Evolutionary conservation across 2,329 filamentous ascomycete genomes (phyloP).

Genomic region (Hyphodiscus sp.): DNA sequence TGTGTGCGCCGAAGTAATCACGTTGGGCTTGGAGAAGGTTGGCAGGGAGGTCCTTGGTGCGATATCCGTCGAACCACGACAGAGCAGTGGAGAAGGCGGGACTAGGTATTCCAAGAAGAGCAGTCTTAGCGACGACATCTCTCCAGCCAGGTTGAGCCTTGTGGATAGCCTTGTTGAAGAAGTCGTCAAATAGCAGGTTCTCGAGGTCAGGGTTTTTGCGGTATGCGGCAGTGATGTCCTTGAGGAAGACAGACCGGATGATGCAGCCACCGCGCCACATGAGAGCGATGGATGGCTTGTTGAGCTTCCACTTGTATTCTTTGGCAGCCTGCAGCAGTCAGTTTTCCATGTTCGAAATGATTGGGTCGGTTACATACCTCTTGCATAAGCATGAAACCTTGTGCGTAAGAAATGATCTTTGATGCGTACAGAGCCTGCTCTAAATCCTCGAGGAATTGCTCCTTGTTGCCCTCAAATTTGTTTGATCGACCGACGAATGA

Average conservation of each 20-base stretch:
- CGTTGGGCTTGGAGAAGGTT: constrained; percentile 98
- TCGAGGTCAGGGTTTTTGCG: constrained; percentile 88
- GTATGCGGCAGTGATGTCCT: constrained; percentile 98
- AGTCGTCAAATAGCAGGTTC: constrained; percentile 97
- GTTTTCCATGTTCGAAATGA: constrained; percentile 13
- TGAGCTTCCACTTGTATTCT: constrained; percentile 97
- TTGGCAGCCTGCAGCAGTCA: constrained; percentile 65
- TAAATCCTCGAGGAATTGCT: constrained; percentile 91
- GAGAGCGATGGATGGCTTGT: constrained; percentile 99
- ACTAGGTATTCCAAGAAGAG: constrained; percentile 89
- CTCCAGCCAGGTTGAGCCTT: constrained; percentile 89
- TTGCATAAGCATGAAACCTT: constrained; percentile 99
- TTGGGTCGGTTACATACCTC: constrained; percentile 53
- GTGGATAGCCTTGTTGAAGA: constrained; percentile 99
- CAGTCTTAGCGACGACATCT: constrained; percentile 84
- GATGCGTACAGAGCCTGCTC: constrained; percentile 99
- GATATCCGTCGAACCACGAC: constrained; percentile 98
- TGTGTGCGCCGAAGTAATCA: constrained; percentile 98
- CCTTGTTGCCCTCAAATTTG: constrained; percentile 83
- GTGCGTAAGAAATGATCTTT: constrained; percentile 99
- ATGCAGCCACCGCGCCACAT: constrained; percentile 99
- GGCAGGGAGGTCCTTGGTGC: constrained; percentile 92
- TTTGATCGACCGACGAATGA: constrained; percentile 64
- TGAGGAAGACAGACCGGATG: constrained; percentile 98
- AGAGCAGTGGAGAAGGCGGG: constrained; percentile 95